Evolutionary conservation across 2,329 filamentous ascomycete genomes (phyloP).

Genomic region (Pestalotiopsis sp.): DNA sequence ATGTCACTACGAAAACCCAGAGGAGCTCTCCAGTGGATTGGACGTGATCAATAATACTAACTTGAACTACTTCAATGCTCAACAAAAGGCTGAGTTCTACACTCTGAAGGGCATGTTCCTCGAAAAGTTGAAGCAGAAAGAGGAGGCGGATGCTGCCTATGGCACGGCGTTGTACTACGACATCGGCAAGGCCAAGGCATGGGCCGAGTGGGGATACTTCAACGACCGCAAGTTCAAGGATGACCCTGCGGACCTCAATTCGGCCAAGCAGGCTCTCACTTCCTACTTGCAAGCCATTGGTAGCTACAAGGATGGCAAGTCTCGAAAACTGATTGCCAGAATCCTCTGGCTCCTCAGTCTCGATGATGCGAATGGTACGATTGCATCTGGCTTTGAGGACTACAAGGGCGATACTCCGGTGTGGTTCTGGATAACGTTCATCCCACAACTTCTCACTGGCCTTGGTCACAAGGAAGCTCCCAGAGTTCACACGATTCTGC

Average conservation of each 20-base stretch:
- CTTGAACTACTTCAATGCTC: slow-evolving; percentile 93
- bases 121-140: slow-evolving; percentile 87
- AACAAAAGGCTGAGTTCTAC: slow-evolving; percentile 98
- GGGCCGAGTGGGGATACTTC: slow-evolving; percentile 99
- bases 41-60: slow-evolving; percentile 99
- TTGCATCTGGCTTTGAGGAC: slow-evolving; percentile 86
- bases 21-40: slow-evolving; percentile 87
- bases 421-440: slow-evolving; percentile 99
- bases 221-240: slow-evolving; percentile 96
- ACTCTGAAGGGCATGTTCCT: slow-evolving; percentile 99
- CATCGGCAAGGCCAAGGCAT: slow-evolving; percentile 92
- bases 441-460: slow-evolving; percentile 91
- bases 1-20: slow-evolving; percentile 95
- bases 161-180: slow-evolving; percentile 96
- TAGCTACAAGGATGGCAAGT: slow-evolving; percentile 96
- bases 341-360: slow-evolving; percentile 95
- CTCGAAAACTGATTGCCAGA: slow-evolving; percentile 86
- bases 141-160: slow-evolving; percentile 91
- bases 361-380: slow-evolving; percentile 82
- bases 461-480: slow-evolving; percentile 89
- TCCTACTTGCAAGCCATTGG: slow-evolving; percentile 96
- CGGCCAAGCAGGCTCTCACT: slow-evolving; percentile 88
- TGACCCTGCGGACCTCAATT: slow-evolving; percentile 77
- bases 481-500: slow-evolving; percentile 81
- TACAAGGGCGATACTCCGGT: slow-evolving; percentile 97